phyloP scores from a whole-genome alignment of 345 rosid species.

The Eucalyptus globulus region DNA sequence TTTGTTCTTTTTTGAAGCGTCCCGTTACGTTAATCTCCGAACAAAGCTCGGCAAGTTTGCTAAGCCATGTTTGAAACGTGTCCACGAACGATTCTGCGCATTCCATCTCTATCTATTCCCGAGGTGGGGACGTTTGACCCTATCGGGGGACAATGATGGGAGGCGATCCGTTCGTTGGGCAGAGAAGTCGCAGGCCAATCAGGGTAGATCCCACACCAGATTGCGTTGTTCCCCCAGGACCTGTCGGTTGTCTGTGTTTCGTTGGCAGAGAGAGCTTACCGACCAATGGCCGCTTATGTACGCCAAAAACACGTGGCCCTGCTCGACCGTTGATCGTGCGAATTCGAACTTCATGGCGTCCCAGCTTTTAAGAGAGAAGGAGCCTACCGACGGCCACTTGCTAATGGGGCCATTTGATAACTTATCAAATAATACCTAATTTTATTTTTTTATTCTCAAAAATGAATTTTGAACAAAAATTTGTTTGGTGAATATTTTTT shows the following conservation, averaged over 20 bases:
- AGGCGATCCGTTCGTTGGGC: not conserved
- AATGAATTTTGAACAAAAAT: fast-evolving
- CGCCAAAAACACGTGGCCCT: not conserved
- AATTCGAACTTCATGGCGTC: not conserved
- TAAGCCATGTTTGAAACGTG: not conserved
- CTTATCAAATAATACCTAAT: fast-evolving
- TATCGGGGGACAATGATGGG: not conserved
- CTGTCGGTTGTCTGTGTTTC: not conserved
- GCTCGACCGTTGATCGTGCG: not conserved
- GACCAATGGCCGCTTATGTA: not conserved
- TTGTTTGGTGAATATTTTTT: too few species aligned
- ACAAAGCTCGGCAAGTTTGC: not conserved
- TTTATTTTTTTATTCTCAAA: too few species aligned
- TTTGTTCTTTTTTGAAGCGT: not conserved
- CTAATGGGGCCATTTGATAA: not conserved
- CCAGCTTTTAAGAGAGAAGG: not conserved
- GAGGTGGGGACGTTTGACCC: not conserved
- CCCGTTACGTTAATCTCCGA: not conserved
- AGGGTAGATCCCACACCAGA: not conserved
- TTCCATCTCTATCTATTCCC: not conserved
- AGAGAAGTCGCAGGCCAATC: not conserved
- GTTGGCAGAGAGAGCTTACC: not conserved
- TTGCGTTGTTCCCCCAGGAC: not conserved
- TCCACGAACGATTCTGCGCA: not conserved
- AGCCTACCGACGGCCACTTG: not conserved